phyloP scores from a whole-genome alignment of 306 rosid genomes.

The Vigna hirtella region DNA sequence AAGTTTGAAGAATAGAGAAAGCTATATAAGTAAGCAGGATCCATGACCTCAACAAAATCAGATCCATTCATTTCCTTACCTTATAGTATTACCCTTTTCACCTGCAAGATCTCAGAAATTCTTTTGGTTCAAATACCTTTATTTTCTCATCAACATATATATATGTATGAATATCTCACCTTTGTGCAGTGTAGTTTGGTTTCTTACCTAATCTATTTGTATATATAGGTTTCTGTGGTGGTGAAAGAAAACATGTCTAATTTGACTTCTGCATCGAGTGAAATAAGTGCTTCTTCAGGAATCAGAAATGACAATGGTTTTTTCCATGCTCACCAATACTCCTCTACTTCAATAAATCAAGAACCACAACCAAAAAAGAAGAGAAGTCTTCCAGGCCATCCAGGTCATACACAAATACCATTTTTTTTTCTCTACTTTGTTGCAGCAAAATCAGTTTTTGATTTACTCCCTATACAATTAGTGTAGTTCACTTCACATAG shows the following conservation, averaged over 20 bases:
- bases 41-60: constrained; percentile 27
- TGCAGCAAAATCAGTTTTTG: constrained; percentile 2
- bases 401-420: constrained; percentile 55
- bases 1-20: constrained; percentile 37
- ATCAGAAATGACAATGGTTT: constrained; percentile 49
- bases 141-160: background rate
- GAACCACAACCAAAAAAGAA: constrained; percentile 68
- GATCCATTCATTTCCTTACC: constrained; percentile 15
- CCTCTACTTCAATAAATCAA: constrained; percentile 63
- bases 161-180: background rate
- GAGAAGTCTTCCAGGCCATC: constrained; percentile 86
- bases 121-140: constrained; percentile 31
- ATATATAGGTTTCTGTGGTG: constrained; percentile 44
- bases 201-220: constrained; percentile 5
- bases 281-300: constrained; percentile 69
- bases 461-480: background rate
- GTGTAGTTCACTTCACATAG: background rate
- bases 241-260: constrained; percentile 71
- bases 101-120: constrained; percentile 54
- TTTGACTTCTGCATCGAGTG: constrained; percentile 76
- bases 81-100: constrained; percentile 3
- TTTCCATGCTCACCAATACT: constrained; percentile 48
- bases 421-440: background rate
- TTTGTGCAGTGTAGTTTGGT: constrained; percentile 8
- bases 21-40: constrained; percentile 28